Base-by-base conservation (phyloP, 441 rosid species). In the Euphorbia celastroides region DNA sequence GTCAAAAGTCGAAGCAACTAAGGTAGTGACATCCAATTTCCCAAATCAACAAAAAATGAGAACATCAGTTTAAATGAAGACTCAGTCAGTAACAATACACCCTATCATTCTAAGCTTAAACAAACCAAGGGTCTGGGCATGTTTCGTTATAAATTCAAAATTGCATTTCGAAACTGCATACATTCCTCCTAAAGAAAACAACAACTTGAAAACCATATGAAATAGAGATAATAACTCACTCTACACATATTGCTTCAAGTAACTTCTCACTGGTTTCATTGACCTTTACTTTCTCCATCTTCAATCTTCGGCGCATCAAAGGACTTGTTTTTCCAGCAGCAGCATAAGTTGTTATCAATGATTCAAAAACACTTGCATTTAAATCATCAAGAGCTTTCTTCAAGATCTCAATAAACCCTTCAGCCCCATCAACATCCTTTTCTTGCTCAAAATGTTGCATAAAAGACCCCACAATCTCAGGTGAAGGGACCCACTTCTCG, bases 351-450 rank as follows among this genome's bases (percentile, higher is more conserved):
- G 93, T 84, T 58, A 93, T 85, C 82, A 93, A 67, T 48, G 89
- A 67, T 66, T 86, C 99, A 44, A 84, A 91, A 52, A 88, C 85
- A 36, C 86, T 86, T 30, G 60, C 77, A 4, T 86, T 92, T 13
- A 89, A 62, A 50, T 67, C 60, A 52, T 89, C 89, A 3, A 70
- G 76, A 58, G 79, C 84, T 81, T 91, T 89, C 86, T 88, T 86
- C 78, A 91, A 72, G 62, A 88, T 78, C 74, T 83, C 90, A 57
- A 89, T 13, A 70, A 89, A 81, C 36, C 68, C 82, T 79, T 93
- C 97, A 25, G 96, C 95, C 46, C 96, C 90, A 64, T 84, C 87
- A 13, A 89, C 96, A 79, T 93, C 89, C 66, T 82, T 86, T 65
- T 74, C 79, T 66, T 79, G 71, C 82, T 88, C 95, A 64, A 86